Evolutionary conservation across 257 asterid genomes (phyloP).

Genomic region (Primulina huaijiensis): DNA sequence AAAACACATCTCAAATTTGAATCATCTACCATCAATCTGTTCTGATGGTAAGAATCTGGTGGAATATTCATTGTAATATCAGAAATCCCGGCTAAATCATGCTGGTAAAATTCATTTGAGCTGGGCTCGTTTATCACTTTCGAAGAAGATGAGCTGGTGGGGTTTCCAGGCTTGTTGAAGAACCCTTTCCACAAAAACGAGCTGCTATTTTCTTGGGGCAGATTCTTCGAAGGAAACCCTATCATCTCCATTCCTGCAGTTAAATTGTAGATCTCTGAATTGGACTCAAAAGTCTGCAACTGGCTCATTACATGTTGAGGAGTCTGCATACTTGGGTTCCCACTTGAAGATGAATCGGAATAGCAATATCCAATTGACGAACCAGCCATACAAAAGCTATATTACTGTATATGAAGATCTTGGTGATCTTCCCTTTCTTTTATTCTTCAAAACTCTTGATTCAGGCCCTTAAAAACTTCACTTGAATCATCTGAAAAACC

Average conservation of each 20-base stretch:
- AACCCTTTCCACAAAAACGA: constrained; percentile 47
- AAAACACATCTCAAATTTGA: constrained; percentile 61
- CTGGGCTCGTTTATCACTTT: constrained; percentile 33
- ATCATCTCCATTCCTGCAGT: constrained; percentile 55
- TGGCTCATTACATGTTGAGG: constrained; percentile 34
- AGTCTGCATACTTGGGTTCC: constrained; percentile 30
- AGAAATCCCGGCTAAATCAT: constrained; percentile 27
- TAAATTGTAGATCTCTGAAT: constrained; percentile 60
- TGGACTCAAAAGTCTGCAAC: constrained; percentile 34
- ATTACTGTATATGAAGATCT: constrained; percentile 7
- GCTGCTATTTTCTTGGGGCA: constrained; percentile 13
- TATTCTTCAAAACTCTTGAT: constrained; percentile 14
- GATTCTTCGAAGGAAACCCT: constrained; percentile 59
- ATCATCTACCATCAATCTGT: constrained; percentile 39
- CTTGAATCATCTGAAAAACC: constrained; percentile 20
- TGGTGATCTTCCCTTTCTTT: not conserved
- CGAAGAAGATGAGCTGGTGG: constrained; percentile 35
- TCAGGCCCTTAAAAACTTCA: not conserved
- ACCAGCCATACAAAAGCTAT: constrained; percentile 38
- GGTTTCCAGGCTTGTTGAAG: constrained; percentile 32
- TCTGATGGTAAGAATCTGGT: constrained; percentile 16
- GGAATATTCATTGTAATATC: constrained; percentile 34
- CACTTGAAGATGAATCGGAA: constrained; percentile 35
- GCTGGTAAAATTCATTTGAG: constrained; percentile 28
- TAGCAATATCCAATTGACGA: constrained; percentile 46